phyloP scores from a whole-genome alignment of 768 basidiomycete species.

The Phylloporus rhodoxanthus region DNA sequence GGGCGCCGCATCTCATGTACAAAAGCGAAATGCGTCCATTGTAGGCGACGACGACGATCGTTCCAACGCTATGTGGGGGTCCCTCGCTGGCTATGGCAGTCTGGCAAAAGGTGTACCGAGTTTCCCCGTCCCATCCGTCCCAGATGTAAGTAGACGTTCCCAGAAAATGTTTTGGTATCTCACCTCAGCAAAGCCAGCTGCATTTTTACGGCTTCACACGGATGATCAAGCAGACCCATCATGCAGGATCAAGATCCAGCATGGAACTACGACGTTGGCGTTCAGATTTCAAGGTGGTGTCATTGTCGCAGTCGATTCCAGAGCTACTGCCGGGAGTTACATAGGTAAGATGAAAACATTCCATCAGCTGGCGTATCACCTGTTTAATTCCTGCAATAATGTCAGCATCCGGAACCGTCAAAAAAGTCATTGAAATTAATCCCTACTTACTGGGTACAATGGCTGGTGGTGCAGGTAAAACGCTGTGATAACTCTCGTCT shows the following conservation, averaged over 20 bases:
- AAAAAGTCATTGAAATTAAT: slow-evolving; percentile 99
- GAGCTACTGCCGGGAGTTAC: slow-evolving; percentile 96
- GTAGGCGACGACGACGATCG: slow-evolving; percentile 58
- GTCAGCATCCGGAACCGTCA: slow-evolving; percentile 91
- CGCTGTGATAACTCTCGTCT: not conserved
- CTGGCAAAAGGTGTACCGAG: slow-evolving; percentile 63
- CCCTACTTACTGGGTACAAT: slow-evolving; percentile 98
- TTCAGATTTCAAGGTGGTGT: slow-evolving; percentile 96
- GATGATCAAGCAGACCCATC: slow-evolving; percentile 92
- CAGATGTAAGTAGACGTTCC: slow-evolving; percentile 54
- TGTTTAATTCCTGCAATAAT: not conserved
- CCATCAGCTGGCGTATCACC: not conserved
- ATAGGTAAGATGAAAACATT: slow-evolving; percentile 57
- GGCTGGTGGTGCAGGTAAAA: slow-evolving; percentile 95
- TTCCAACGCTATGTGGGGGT: slow-evolving; percentile 75
- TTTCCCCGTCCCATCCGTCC: slow-evolving; percentile 66
- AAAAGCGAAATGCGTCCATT: slow-evolving; percentile 39
- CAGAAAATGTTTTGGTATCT: not conserved
- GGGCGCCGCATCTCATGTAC: slow-evolving; percentile 43
- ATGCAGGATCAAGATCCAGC: slow-evolving; percentile 96
- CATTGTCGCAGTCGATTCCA: slow-evolving; percentile 98
- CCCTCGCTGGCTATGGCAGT: slow-evolving; percentile 75
- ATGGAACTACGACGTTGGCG: slow-evolving; percentile 96
- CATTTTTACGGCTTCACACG: slow-evolving; percentile 89
- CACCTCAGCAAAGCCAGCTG: slow-evolving; percentile 57